phyloP scores from a whole-genome alignment of 768 basidiomycete species.

The Rickenella mellea region DNA sequence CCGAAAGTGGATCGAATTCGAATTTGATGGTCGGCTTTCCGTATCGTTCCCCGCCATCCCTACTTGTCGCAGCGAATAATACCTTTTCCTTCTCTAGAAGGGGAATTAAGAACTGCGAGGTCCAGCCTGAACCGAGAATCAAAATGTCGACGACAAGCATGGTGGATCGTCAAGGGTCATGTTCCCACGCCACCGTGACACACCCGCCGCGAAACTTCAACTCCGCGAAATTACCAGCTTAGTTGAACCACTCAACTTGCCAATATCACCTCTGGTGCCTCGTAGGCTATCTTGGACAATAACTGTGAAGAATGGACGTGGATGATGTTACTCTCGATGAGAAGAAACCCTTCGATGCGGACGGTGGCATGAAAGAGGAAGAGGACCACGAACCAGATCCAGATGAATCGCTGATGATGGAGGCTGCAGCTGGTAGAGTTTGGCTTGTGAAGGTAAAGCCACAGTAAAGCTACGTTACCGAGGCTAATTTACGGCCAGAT shows the following conservation, averaged over 20 bases:
- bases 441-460: conserved; percentile 74
- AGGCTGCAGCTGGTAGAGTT: conserved; percentile 63
- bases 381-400: conserved; percentile 69
- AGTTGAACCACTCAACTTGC: too few species aligned
- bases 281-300: too few species aligned
- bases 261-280: too few species aligned
- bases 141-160: conserved; percentile 35
- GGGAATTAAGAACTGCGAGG: conserved; percentile 48
- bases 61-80: conserved; percentile 41
- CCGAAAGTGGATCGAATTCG: conserved; percentile 39
- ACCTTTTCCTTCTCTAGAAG: conserved; percentile 33
- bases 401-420: conserved; percentile 74
- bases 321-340: conserved; percentile 40
- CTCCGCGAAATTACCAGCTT: too few species aligned
- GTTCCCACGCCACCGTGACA: too few species aligned
- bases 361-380: conserved; percentile 29
- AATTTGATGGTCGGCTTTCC: conserved; percentile 35
- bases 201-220: too few species aligned
- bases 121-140: conserved; percentile 63
- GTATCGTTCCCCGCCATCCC: conserved; percentile 13
- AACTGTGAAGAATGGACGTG: too few species aligned
- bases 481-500: conserved; percentile 37
- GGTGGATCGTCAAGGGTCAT: too few species aligned
- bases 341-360: conserved; percentile 63
- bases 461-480: background rate